phyloP scores from a whole-genome alignment of 2,329 filamentous ascomycete species.

The Botrytis paeoniae region DNA sequence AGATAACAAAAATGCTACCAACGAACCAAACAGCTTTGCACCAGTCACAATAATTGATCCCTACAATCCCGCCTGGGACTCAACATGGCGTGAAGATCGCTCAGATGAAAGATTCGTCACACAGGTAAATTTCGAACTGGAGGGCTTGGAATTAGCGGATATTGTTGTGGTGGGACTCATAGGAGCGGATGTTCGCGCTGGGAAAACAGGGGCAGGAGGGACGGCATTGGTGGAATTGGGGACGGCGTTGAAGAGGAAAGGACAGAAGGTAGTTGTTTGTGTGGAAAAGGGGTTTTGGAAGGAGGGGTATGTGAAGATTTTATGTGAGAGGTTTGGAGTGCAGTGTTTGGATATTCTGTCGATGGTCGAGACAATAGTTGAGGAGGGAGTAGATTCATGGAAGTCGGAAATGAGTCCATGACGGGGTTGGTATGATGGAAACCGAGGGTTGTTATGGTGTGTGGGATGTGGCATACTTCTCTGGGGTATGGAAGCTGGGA shows the following conservation, averaged over 20 bases:
- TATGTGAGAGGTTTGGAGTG: slow-evolving; percentile 48
- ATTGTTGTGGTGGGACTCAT: slow-evolving; percentile 62
- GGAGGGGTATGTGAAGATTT: slow-evolving; percentile 58
- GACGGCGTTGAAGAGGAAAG: slow-evolving; percentile 51
- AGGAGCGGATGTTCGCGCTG: slow-evolving; percentile 65
- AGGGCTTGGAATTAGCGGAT: slow-evolving; percentile 51
- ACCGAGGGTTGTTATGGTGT: slow-evolving; percentile 45
- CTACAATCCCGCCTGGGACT: slow-evolving; percentile 54
- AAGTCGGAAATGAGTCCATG: not conserved
- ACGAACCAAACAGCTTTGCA: not conserved
- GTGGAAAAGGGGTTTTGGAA: slow-evolving; percentile 55
- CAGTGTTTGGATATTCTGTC: slow-evolving; percentile 44
- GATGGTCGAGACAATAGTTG: slow-evolving; percentile 45
- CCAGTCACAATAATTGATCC: slow-evolving; percentile 58
- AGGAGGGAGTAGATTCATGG: slow-evolving; percentile 60
- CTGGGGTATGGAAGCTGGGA: not conserved
- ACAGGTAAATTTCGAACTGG: slow-evolving; percentile 62
- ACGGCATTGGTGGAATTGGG: slow-evolving; percentile 48
- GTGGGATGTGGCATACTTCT: slow-evolving; percentile 81
- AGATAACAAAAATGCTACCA: slow-evolving; percentile 69
- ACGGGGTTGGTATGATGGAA: slow-evolving; percentile 60
- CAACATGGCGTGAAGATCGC: slow-evolving; percentile 50
- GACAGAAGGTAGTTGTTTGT: slow-evolving; percentile 78
- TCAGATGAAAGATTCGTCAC: slow-evolving; percentile 46
- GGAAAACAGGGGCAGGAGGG: slow-evolving; percentile 63